phyloP scores from a whole-genome alignment of 2,329 filamentous ascomycete genomes.

The Aspergillus fumigatiaffinis region DNA sequence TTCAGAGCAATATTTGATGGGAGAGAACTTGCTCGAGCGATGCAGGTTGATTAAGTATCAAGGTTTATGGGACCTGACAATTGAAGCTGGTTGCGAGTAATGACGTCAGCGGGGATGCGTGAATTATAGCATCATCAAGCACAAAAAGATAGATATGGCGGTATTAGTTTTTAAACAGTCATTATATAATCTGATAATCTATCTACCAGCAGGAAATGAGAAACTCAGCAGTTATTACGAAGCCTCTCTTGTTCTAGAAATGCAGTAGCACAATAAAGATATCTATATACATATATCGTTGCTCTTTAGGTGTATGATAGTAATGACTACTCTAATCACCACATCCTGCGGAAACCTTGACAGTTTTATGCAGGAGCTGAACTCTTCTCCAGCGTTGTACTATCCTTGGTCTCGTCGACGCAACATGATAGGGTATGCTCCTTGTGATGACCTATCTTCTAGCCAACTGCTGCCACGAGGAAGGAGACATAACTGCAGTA shows the following conservation, averaged over 20 bases:
- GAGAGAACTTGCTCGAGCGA: not conserved
- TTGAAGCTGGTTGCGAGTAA: not conserved
- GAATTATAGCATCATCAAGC: not conserved
- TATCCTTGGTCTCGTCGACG: too few species aligned
- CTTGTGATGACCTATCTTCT: not conserved
- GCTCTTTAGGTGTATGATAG: not conserved
- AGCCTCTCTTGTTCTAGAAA: not conserved
- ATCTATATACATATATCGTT: not conserved
- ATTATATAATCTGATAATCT: too few species aligned
- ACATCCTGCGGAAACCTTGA: too few species aligned
- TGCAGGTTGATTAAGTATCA: not conserved
- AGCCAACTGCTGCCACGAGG: not conserved
- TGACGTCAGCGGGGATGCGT: not conserved
- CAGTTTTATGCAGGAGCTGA: too few species aligned
- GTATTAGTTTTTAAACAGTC: too few species aligned
- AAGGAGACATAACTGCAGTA: not conserved
- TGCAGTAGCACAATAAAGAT: not conserved
- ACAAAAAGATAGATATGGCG: too few species aligned
- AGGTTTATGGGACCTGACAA: not conserved
- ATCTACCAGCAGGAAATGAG: not conserved
- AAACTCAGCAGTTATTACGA: not conserved
- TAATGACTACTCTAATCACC: too few species aligned
- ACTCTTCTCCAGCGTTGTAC: too few species aligned
- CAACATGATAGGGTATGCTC: too few species aligned
- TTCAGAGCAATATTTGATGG: not conserved